phyloP scores from a whole-genome alignment of 1,284 basidiomycete genomes.

The Fistulina hepatica region DNA sequence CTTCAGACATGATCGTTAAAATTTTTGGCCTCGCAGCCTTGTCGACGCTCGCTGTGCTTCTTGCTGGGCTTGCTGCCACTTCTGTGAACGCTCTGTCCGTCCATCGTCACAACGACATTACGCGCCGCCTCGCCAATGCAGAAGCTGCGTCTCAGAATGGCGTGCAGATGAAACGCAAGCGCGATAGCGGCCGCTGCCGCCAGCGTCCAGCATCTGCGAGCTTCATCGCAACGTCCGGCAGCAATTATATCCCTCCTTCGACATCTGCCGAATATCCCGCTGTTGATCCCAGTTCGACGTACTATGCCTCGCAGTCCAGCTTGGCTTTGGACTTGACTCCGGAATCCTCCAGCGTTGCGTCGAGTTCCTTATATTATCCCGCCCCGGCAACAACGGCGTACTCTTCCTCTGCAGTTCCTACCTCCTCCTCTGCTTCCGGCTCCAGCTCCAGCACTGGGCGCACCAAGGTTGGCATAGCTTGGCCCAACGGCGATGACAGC shows the following conservation, averaged over 20 bases:
- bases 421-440: constrained; percentile 3
- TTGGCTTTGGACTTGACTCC: constrained; percentile 10
- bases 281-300: constrained; percentile 12
- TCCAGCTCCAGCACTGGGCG: constrained; percentile 14
- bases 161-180: constrained; percentile 35
- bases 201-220: constrained; percentile 5
- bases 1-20: constrained; percentile 32
- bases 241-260: constrained; percentile 10
- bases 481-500: constrained; percentile 43
- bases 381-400: constrained; percentile 5
- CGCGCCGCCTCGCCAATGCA: constrained; percentile 28
- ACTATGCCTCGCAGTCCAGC: constrained; percentile 10
- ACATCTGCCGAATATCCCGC: too few species aligned
- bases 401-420: too few species aligned
- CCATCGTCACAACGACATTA: constrained; percentile 27
- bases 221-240: constrained; percentile 39
- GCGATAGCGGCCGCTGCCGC: background rate
- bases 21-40: constrained; percentile 47
- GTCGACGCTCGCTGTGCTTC: constrained; percentile 45
- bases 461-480: constrained; percentile 52
- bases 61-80: constrained; percentile 34
- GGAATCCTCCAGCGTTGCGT: constrained; percentile 10
- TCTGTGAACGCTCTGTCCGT: constrained; percentile 43
- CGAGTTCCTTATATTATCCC: constrained; percentile 12
- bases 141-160: too few species aligned